These are phyloP conservation scores for Petasospora fabianii DNA, from an alignment of 1,139 yeast species.

Conservation along the genomic window DNA sequence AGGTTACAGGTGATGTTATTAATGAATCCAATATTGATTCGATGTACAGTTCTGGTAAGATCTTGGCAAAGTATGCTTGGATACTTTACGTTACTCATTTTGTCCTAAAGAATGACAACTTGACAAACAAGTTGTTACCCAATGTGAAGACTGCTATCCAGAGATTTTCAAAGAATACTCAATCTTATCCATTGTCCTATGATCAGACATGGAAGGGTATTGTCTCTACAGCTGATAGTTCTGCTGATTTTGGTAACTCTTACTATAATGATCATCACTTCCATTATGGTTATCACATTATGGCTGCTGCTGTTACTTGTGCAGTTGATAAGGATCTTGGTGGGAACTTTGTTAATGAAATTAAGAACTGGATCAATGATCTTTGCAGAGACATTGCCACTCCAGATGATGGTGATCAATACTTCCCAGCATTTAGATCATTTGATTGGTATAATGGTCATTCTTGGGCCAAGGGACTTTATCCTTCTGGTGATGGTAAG, in stretches of 20 bases:
- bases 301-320: slow-evolving; percentile 65
- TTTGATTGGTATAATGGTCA: slow-evolving; percentile 81
- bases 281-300: slow-evolving; percentile 75
- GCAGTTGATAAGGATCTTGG: slow-evolving; percentile 46
- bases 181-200: slow-evolving; percentile 55
- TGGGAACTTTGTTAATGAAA: slow-evolving; percentile 49
- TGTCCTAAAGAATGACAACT: slow-evolving; percentile 44
- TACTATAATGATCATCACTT: slow-evolving; percentile 80
- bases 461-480: slow-evolving; percentile 78
- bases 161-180: slow-evolving; percentile 53
- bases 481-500: slow-evolving; percentile 72
- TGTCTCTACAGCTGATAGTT: slow-evolving; percentile 54
- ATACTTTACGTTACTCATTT: slow-evolving; percentile 59
- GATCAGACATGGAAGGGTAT: slow-evolving; percentile 75
- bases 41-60: slow-evolving; percentile 76
- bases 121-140: slow-evolving; percentile 46
- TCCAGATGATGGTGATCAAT: slow-evolving; percentile 50
- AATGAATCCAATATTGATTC: slow-evolving; percentile 62
- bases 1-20: slow-evolving; percentile 51
- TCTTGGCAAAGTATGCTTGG: slow-evolving; percentile 72
- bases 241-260: slow-evolving; percentile 69
- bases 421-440: slow-evolving; percentile 72
- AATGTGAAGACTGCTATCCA: slow-evolving; percentile 56
- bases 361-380: slow-evolving; percentile 54
- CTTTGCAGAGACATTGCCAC: slow-evolving; percentile 69